These are phyloP conservation scores for Phytophthora crassamura DNA, from an alignment of 352 stramenopile species.

Conservation along the genomic window DNA sequence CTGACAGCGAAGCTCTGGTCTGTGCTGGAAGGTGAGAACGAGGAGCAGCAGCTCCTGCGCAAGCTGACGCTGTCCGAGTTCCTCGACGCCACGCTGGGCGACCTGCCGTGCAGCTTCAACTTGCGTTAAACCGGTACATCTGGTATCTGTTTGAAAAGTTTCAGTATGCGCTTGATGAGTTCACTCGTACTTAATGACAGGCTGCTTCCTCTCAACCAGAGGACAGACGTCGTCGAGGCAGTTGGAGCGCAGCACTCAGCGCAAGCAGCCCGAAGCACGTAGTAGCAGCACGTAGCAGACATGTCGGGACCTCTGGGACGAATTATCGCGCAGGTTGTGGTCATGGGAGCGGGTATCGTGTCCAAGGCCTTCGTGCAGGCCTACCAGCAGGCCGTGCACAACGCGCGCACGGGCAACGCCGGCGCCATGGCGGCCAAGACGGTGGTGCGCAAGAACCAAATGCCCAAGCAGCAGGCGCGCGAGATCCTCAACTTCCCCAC, in stretches of 20 bases:
- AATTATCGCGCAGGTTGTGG: constrained; percentile 85
- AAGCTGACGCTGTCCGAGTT: constrained; percentile 61
- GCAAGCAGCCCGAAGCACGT: too few relatives aligned
- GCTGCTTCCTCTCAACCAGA: constrained; percentile 22
- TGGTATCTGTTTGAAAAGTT: constrained; percentile 2
- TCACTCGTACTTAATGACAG: background rate
- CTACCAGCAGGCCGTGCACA: constrained; percentile 90
- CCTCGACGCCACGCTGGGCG: constrained; percentile 49
- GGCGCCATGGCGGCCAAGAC: constrained; percentile 70
- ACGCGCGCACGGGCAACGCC: constrained; percentile 81
- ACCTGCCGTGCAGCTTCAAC: constrained; percentile 48
- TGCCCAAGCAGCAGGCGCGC: constrained; percentile 75
- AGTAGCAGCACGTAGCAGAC: constrained; percentile 22
- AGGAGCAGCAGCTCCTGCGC: constrained; percentile 56
- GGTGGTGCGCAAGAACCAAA: constrained; percentile 77
- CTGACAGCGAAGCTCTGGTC: constrained; percentile 48
- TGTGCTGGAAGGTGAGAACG: constrained; percentile 40
- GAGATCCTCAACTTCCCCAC: constrained; percentile 88
- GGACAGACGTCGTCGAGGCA: constrained; percentile 10
- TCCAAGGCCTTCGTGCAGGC: constrained; percentile 89
- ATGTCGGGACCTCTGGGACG: constrained; percentile 86
- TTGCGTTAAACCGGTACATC: constrained; percentile 23
- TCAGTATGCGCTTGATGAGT: background rate
- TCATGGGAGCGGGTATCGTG: constrained; percentile 84
- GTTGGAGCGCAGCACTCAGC: constrained; percentile 7